Base-by-base conservation (phyloP, 345 rosid species). In the Rhizophora mangle region DNA sequence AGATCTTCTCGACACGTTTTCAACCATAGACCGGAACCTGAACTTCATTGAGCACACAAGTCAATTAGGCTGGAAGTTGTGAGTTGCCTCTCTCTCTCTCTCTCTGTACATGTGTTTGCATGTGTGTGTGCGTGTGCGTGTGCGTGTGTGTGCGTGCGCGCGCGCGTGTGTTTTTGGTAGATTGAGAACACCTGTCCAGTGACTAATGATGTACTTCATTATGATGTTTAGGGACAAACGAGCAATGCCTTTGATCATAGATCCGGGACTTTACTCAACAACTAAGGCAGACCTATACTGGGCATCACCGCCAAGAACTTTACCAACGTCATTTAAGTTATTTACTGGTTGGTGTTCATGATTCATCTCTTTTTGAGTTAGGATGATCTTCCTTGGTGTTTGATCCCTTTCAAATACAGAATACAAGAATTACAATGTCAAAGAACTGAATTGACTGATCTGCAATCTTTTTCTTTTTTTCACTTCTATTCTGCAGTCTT, bases 41-140 rank as follows among this genome's bases (percentile, higher is more conserved):
- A 96, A 92, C 83, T 96, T 96, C 72, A 79, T 96, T 22, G 98
- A 96, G 85, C 99, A 92, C 77, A 84, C 98, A 32, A 89, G 98
- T 77, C 77, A 86, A 56, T 82, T 96, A 7, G 99, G 98, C 43
- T 96, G 99, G 99, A 96, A 96, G 77, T 87, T 77, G 99, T 92
- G 74, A 87, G 98, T 32, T 24, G 24, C 24, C 24, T 24, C 24
- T 53, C 61, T 58, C 76, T 62, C 52, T 63, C 64, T 76, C 61
- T 62, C 47, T 76, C 55, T 49, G 47, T 29, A 53, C 34, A 31
- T 29, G 29, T 53, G n/a, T 22, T n/a, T 37, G 31, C 5, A 30
- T 43, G 18, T 11, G 47, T 43, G 49, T 56, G 16, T 4, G 18
- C 8, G 37, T 27, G 16, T 4, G 18, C 8, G 37, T 27, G n/a